phyloP scores from a whole-genome alignment of 2,329 filamentous ascomycete genomes.

The Rhexocercosporidium sp. region DNA sequence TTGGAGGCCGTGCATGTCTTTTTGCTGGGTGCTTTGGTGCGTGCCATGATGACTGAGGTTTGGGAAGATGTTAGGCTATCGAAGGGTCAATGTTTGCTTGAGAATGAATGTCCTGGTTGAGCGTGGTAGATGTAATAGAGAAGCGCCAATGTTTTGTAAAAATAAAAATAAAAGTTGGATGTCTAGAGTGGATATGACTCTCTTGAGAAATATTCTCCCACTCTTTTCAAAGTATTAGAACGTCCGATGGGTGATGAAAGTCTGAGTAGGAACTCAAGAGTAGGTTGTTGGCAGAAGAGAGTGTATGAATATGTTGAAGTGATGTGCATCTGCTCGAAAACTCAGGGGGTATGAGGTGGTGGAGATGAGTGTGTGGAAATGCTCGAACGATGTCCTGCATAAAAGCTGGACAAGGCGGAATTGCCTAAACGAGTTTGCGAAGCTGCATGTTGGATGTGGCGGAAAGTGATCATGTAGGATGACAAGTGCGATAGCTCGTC shows the following conservation, averaged over 20 bases:
- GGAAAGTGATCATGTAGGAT: not conserved
- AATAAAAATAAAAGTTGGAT: too few species aligned
- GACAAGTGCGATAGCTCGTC: not conserved
- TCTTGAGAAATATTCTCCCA: not conserved
- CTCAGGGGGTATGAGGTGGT: not conserved
- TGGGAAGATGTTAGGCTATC: not conserved
- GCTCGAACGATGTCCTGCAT: not conserved
- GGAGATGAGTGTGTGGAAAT: not conserved
- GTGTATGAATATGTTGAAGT: not conserved
- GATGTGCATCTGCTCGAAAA: not conserved
- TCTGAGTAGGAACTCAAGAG: not conserved
- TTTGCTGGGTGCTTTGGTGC: conserved; percentile 2
- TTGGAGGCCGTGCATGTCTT: not conserved
- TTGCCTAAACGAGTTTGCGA: not conserved
- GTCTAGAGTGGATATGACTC: not conserved
- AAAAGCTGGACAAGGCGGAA: not conserved
- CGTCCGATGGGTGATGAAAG: not conserved
- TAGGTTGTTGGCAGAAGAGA: not conserved
- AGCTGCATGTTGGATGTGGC: not conserved
- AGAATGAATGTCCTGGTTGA: not conserved
- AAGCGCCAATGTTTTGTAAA: not conserved
- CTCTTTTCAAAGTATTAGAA: not conserved
- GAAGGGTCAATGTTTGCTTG: not conserved
- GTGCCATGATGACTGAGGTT: not conserved
- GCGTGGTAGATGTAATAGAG: not conserved